A percentile compares a stretch with the other conserved stretches of the same genome.
Evolutionary conservation across 2,329 filamentous ascomycete species (phyloP).

Genomic region (Hansfordia pulvinata): DNA sequence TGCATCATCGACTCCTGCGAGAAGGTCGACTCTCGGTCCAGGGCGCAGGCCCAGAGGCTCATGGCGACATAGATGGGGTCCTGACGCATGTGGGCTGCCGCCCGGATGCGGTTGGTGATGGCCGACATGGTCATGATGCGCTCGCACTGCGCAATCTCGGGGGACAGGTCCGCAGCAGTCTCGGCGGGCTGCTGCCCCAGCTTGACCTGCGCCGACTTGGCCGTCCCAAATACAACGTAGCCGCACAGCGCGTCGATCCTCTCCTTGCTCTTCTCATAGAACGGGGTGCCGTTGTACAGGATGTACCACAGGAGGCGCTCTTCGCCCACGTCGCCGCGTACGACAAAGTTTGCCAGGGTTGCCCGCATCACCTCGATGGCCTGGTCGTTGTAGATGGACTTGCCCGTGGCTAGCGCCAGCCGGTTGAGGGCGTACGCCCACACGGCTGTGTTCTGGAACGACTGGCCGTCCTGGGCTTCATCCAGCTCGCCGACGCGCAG

Average conservation of each 20-base stretch:
- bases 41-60: constrained; percentile 42
- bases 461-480: constrained; percentile 39
- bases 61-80: constrained; percentile 45
- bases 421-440: constrained; percentile 52
- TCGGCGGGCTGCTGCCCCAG: constrained; percentile 7
- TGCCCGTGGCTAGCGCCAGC: constrained; percentile 29
- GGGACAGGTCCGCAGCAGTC: constrained; percentile 15
- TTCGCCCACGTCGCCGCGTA: constrained; percentile 5
- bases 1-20: constrained; percentile 21
- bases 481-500: constrained; percentile 42
- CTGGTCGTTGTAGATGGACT: constrained; percentile 31
- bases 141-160: constrained; percentile 38
- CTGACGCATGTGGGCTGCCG: constrained; percentile 25
- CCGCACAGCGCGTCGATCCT: too few relatives aligned
- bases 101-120: too few relatives aligned
- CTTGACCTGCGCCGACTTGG: constrained; percentile 17
- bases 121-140: constrained; percentile 29
- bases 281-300: too few relatives aligned
- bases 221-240: too few relatives aligned
- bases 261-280: too few relatives aligned
- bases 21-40: constrained; percentile 34
- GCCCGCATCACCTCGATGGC: constrained; percentile 37
- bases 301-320: constrained; percentile 41
- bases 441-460: constrained; percentile 46
- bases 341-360: constrained; percentile 37